Evolutionary conservation across 164 flowering plant genomes (phyloP).

Genomic region (Magnolia officinalis): DNA sequence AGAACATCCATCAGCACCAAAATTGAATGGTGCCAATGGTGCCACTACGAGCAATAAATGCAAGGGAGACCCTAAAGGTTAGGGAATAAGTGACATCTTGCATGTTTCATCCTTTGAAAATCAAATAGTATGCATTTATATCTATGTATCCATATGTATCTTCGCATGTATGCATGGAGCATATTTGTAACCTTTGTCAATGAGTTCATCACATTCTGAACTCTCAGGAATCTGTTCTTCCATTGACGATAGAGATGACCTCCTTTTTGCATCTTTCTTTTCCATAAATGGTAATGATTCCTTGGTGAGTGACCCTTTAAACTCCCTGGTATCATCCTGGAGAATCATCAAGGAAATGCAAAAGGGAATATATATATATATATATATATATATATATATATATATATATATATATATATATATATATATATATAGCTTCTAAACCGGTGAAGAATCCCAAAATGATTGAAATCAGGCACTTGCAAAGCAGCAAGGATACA

Average conservation of each 20-base stretch:
- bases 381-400: no score
- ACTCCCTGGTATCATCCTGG: slow-evolving; percentile 43
- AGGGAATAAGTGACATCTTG: not conserved
- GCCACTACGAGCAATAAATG: not conserved
- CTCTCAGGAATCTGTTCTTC: slow-evolving; percentile 34
- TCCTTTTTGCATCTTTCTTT: slow-evolving; percentile 24
- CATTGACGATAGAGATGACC: slow-evolving; percentile 31
- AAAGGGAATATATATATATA: not conserved
- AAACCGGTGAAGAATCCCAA: not conserved
- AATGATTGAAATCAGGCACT: not conserved
- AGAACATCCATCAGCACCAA: no score
- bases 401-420: no score
- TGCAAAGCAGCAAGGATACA: slow-evolving; percentile 47
- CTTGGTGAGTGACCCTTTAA: slow-evolving; percentile 24
- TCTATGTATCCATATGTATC: not conserved
- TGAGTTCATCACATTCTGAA: slow-evolving; percentile 37
- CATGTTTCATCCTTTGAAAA: not conserved
- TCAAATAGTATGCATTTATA: not conserved
- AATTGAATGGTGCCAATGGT: not conserved
- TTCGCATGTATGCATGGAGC: not conserved
- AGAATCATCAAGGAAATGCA: slow-evolving; percentile 32
- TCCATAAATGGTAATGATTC: slow-evolving; percentile 20
- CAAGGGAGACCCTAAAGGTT: not conserved
- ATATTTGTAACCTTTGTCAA: slow-evolving; percentile 23
- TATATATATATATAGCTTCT: not conserved